Base-by-base conservation (phyloP, 2,329 filamentous ascomycete species). In the Ceratocystis ficicola region DNA sequence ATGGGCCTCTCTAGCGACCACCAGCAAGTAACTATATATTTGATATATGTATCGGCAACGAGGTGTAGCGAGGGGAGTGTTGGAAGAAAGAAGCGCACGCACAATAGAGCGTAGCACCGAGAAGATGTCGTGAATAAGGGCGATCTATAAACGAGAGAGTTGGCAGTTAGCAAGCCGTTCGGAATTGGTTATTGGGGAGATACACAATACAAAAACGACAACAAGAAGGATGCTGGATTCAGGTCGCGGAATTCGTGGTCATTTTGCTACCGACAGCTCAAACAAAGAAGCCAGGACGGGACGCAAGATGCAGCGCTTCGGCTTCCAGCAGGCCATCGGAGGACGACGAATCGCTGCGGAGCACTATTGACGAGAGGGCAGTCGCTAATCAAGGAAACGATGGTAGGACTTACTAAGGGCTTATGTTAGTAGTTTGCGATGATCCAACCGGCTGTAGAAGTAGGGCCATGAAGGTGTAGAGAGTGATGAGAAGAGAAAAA, bases 371-470 rank as follows among this genome's bases (percentile, higher is more conserved):
- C 55, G 28, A 48, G 25, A 32, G 55, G 7, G 22, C 10, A 36
- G 44, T 61, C 52, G 30, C 52, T 41, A 65, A 50, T 50, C 20
- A 41, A 60, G 20, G 8, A 41, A 30, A 61, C 52, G 57, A 25
- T 44, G 20, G 15, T 32, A 17, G 17, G 20, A 65, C 64, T 65
- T 65, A 65, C 64, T 41, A 61, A 50, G 30, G 17, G 57, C 64
- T 44, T 46, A 36, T 25, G 25, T 44, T 55, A 46, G 64, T 65
- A 46, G 64, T 65, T 65, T 65, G 64, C 64, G 64, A 65, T 65
- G 64, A 48, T 48, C 64, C 12, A 7, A 32, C 44, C 41, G 50
- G 57, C 20, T 32, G 64, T 55, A 28, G 41, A 41, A 50, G 64
- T 28, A 25, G 41, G 64, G 44, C 57, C 52, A 59, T 61, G 57